These are phyloP conservation scores for Eugenia klotzschiana DNA, from an alignment of 441 rosid genomes.

Conservation along the genomic window DNA sequence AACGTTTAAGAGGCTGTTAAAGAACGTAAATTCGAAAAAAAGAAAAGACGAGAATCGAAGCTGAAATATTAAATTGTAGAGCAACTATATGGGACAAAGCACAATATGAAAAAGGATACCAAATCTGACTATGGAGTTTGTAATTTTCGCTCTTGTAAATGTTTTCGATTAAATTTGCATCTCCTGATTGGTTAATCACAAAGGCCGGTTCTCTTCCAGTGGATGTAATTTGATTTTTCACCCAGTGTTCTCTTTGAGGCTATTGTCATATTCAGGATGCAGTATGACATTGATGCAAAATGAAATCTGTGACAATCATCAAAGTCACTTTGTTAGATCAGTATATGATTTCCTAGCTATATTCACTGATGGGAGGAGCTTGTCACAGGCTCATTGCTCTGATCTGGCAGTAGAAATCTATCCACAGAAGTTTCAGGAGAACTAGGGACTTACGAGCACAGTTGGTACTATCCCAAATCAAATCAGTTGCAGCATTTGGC, in stretches of 20 bases:
- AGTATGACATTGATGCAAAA: background rate
- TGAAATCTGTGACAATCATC: background rate
- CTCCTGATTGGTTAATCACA: background rate
- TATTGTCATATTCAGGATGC: background rate
- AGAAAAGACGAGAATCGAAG: background rate
- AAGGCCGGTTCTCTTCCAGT: background rate
- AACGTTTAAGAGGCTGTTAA: background rate
- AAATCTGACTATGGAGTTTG: too few species aligned
- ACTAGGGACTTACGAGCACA: background rate
- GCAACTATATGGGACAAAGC: background rate
- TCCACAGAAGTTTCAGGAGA: background rate
- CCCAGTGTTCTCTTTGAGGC: background rate
- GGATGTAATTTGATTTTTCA: background rate
- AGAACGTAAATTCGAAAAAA: too few species aligned
- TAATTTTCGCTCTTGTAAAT: constrained; percentile 8
- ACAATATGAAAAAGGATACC: background rate
- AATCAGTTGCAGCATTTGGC: background rate
- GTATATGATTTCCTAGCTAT: background rate
- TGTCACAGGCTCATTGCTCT: background rate
- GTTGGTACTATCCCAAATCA: background rate
- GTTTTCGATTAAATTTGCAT: background rate
- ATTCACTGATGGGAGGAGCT: background rate
- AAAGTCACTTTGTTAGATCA: background rate
- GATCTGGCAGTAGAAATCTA: background rate
- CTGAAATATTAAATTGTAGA: background rate